phyloP scores from a whole-genome alignment of 805 yeast genomes.

The Isabelozyma rhagii region DNA sequence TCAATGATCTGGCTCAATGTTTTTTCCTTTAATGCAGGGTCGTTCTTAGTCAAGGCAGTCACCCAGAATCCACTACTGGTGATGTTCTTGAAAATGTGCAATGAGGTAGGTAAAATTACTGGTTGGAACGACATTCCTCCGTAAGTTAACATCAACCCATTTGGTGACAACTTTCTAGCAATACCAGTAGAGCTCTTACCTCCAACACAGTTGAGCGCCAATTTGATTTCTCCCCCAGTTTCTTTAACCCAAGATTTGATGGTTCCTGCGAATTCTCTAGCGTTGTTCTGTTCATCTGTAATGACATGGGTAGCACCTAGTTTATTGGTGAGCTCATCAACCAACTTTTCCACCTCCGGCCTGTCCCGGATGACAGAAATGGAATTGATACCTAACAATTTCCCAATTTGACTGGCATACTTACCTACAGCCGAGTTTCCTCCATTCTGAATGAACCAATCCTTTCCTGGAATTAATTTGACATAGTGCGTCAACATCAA shows the following conservation, averaged over 20 bases:
- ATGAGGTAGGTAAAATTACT: constrained; percentile 82
- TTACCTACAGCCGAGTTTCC: constrained; percentile 95
- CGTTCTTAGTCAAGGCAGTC: constrained; percentile 46
- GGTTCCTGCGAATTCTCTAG: constrained; percentile 61
- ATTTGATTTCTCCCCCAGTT: constrained; percentile 52
- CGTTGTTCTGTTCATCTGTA: constrained; percentile 80
- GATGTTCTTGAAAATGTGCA: constrained; percentile 85
- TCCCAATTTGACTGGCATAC: constrained; percentile 84
- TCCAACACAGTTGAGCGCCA: constrained; percentile 92
- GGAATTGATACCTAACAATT: constrained; percentile 74
- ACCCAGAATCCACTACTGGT: constrained; percentile 93
- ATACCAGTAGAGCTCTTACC: constrained; percentile 81
- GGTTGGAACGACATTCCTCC: constrained; percentile 99
- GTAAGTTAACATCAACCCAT: constrained; percentile 82
- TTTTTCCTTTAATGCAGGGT: constrained; percentile 31
- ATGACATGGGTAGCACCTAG: constrained; percentile 88
- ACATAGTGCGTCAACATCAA: constrained; percentile 76
- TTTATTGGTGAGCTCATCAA: constrained; percentile 45
- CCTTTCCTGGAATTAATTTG: constrained; percentile 56
- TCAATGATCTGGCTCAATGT: constrained; percentile 35
- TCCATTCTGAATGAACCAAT: constrained; percentile 95
- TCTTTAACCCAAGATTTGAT: constrained; percentile 53
- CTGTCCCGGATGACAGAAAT: constrained; percentile 87
- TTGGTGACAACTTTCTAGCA: constrained; percentile 73
- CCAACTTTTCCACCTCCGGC: constrained; percentile 62